phyloP scores from a whole-genome alignment of 345 rosid genomes.

The Eucalyptus polybractea region DNA sequence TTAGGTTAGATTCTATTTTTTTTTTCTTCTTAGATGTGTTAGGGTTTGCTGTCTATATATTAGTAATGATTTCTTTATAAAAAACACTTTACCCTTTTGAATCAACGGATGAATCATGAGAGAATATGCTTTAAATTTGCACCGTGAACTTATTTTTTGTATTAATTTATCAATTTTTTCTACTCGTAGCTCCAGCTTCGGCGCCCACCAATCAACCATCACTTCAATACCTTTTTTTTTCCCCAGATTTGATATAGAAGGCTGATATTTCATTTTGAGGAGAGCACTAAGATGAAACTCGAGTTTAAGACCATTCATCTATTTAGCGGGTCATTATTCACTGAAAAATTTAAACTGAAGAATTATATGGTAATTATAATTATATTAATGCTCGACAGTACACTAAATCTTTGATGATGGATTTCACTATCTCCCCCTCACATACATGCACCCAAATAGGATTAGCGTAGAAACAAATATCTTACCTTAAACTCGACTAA shows the following conservation, averaged over 20 bases:
- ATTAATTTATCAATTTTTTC: background rate
- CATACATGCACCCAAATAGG: rapidly evolving
- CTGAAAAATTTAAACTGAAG: background rate
- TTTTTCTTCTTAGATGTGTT: background rate
- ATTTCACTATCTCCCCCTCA: background rate
- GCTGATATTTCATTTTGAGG: background rate
- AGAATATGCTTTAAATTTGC: background rate
- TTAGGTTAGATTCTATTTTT: background rate
- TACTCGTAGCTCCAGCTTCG: background rate
- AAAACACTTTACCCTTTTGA: background rate
- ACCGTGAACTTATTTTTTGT: background rate
- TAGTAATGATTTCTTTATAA: background rate
- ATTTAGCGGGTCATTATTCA: background rate
- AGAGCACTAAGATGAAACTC: background rate
- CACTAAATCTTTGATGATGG: background rate
- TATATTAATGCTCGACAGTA: background rate
- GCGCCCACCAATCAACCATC: background rate
- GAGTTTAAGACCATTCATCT: background rate
- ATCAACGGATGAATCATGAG: background rate
- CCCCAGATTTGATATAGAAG: background rate
- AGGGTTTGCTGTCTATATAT: background rate
- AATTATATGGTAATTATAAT: background rate
- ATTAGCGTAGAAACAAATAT: rapidly evolving
- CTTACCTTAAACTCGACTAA: background rate
- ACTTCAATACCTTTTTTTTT: background rate